Base-by-base conservation (phyloP, 2,329 filamentous ascomycete genomes). In the Penicillium thymicola region DNA sequence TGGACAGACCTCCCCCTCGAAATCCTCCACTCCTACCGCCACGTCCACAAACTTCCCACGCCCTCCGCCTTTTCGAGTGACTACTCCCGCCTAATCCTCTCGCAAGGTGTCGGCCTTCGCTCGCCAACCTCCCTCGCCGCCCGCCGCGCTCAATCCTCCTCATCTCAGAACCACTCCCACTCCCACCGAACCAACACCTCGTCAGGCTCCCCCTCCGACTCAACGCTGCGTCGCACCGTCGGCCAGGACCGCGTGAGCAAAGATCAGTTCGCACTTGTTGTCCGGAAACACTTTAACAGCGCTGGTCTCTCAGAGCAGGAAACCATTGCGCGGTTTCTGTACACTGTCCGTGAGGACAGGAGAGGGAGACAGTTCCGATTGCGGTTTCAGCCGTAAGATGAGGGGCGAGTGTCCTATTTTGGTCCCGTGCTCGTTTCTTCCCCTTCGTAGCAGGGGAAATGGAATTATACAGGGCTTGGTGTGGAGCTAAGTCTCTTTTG, bases 211-310 rank as follows among this genome's bases (percentile, higher is more conserved):
- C 46, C 16, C 41, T 43, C 41, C 18, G 61, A 62, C 43, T 47
- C 64, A 11, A 45, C 57, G 16, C 51, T 72, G 37, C 63, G 68
- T 45, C 63, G 65, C 32, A 72, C 72, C 46, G 65, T 67, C 44
- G 69, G 70, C 8, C 73, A 76, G 54, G 73, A 73, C 51, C 70
- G 74, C 41, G 73, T 78, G 37, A 69, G 70, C 56, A 77, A 78
- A 53, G 70, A 74, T 6, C 70, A 75, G 34, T 71, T 79, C 8
- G 75, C 77, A 23, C 65, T 70, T 21, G 69, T 75, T 0, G 76
- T 79, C 27, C 72, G 77, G 45, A 78, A 77, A 60, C 77, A 79
- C 58, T 79, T 79, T 52, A 79, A 79, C 59, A 76, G 73, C 46
- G 75, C 75, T 18, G 76, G 74, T 8, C 65, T 79, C 10, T 75